Base-by-base conservation (phyloP, 1,284 basidiomycete species). In the Lignosus rhinocerotis region DNA sequence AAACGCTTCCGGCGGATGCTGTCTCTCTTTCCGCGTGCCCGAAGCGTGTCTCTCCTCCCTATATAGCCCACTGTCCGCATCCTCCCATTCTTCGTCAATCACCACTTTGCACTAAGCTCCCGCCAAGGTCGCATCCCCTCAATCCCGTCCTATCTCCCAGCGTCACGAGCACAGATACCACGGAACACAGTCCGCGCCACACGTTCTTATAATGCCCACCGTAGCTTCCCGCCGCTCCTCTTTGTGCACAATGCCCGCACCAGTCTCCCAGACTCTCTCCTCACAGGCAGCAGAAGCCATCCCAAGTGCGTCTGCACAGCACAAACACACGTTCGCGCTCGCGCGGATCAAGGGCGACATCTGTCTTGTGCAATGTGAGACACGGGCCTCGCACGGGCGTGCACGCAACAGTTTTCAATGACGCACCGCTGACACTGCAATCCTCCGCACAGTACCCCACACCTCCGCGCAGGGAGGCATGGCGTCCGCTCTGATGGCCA, bases 351-450 rank as follows among this genome's bases (percentile, higher is more conserved):
- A 73, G 31, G 72, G 67, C 44, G 65, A 69, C 50, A 65, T 75
- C 53, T 75, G 71, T 51, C 72, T 76, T 38, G 72, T 76, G n/a
- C 75, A 76, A 68, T 60, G 75, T 76, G 58, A 50, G 72, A 31
- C 17, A 32, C n/a, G 36, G 21, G n/a, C 17, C 17, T 14, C 36
- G 11, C 52, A 30, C 10, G 25, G 19, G 2, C 31, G 21, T 14
- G 16, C n/a, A 21, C 42, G 30, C 34, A 33, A 17, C n/a, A 12
- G 17, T 19, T 25, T 16, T 14, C 14, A 32, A 48, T 47, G 56
- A 53, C 45, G 50, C 51, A 52, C 39, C 0, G 19, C 56, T 59
- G 45, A 58, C 58, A 31, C 12, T 31, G 25, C 25, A 25, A 2
- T 36, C 30, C 14, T 12, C 51, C 55, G 38, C 46, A 30, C 64